phyloP scores from a whole-genome alignment of 2,329 filamentous ascomycete species.

The Colletotrichum karsti region DNA sequence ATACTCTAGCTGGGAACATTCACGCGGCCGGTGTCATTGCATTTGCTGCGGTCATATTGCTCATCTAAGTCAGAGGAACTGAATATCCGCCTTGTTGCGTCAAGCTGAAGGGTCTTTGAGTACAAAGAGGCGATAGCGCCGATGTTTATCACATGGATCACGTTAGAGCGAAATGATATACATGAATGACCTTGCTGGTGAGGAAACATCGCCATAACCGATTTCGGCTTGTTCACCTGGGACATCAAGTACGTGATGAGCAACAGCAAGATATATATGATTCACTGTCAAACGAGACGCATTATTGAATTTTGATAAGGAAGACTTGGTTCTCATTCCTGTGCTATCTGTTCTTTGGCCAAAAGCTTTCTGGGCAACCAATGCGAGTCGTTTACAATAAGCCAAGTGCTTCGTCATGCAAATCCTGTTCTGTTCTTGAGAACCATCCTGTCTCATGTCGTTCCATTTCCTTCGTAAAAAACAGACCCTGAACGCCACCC shows the following conservation, averaged over 20 bases:
- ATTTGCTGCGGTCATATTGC: constrained; percentile 5
- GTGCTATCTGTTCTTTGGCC: background rate
- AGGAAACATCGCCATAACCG: too few species aligned
- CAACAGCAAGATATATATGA: background rate
- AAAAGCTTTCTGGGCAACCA: background rate
- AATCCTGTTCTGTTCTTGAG: background rate
- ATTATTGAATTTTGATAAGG: too few species aligned
- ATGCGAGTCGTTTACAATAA: background rate
- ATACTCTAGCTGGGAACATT: background rate
- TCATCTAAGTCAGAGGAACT: background rate
- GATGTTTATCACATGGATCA: too few species aligned
- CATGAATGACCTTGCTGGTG: too few species aligned
- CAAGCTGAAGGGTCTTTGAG: too few species aligned
- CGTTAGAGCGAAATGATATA: too few species aligned
- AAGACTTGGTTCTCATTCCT: background rate
- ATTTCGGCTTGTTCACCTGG: too few species aligned
- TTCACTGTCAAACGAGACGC: too few species aligned
- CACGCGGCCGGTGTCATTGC: constrained; percentile 11
- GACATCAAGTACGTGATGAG: too few species aligned
- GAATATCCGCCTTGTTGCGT: too few species aligned
- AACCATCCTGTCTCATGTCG: background rate
- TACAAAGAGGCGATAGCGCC: too few species aligned
- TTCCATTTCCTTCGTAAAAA: background rate
- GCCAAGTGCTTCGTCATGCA: background rate
- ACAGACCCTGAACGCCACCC: constrained; percentile 1